phyloP scores from a whole-genome alignment of 345 rosid species.

The Tarenaya hassleriana region DNA sequence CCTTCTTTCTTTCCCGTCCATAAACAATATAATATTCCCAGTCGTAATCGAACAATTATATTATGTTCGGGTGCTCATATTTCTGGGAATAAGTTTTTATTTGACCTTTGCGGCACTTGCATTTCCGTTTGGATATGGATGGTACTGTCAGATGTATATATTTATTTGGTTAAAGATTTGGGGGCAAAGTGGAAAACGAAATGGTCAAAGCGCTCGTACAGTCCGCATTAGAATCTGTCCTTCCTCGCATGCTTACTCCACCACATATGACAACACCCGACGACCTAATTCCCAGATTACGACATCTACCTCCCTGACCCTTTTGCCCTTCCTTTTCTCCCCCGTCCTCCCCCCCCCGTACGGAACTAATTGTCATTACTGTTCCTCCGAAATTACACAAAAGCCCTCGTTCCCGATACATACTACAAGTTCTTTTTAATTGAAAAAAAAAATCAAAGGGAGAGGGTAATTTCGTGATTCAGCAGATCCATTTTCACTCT shows the following conservation, averaged over 20 bases:
- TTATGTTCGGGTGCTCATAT: conserved; percentile 15
- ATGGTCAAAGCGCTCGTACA: conserved; percentile 15
- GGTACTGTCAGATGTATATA: conserved; percentile 10
- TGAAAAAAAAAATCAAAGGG: background rate
- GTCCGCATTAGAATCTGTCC: conserved; percentile 32
- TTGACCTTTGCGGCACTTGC: conserved; percentile 17
- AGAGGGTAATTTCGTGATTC: background rate
- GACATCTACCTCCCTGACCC: conserved; percentile 14
- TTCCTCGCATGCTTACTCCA: conserved; percentile 36
- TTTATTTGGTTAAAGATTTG: no score
- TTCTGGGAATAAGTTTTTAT: background rate
- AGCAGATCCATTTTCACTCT: no score
- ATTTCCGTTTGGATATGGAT: conserved; percentile 18
- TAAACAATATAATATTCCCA: no score
- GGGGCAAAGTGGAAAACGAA: background rate
- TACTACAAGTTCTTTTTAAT: background rate
- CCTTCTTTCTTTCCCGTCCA: background rate
- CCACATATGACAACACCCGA: conserved; percentile 7
- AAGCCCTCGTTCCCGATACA: conserved; percentile 8
- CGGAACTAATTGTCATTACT: conserved; percentile 4
- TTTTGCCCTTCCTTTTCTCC: conserved; percentile 17
- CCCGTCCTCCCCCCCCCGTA: conserved; percentile 28
- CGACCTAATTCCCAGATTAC: conserved; percentile 27
- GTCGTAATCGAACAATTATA: no score
- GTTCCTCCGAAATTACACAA: background rate